A percentile compares a stretch with the other conserved stretches of the same genome.
Evolutionary conservation across 2,329 filamentous ascomycete genomes (phyloP).

Genomic region (Didymella exigua): DNA sequence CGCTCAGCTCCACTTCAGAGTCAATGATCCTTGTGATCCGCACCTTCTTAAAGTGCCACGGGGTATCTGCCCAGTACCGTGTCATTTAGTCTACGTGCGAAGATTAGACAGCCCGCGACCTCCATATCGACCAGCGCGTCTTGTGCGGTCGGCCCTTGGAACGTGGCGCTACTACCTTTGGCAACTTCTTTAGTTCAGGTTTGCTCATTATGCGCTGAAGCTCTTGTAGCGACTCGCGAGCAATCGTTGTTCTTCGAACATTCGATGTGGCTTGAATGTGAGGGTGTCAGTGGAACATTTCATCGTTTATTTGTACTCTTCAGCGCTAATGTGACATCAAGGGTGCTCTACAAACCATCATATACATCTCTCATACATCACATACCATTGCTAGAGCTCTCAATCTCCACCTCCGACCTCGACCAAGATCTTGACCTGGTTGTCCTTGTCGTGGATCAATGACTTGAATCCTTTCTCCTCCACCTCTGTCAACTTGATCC

Average conservation of each 20-base stretch:
- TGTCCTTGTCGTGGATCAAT: conserved; percentile 56
- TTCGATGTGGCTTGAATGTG: conserved; percentile 29
- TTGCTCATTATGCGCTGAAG: conserved; percentile 19
- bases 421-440: conserved; percentile 57
- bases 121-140: conserved; percentile 40
- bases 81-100: conserved; percentile 96
- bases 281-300: conserved; percentile 35
- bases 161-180: conserved; percentile 36
- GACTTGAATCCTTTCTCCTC: conserved; percentile 55
- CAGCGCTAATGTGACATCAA: conserved; percentile 11
- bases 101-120: conserved; percentile 61
- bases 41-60: conserved; percentile 98
- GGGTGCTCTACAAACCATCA: conserved; percentile 7
- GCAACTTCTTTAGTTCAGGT: conserved; percentile 29
- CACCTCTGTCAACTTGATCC: conserved; percentile 54
- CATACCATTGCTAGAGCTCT: neutral
- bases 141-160: conserved; percentile 42
- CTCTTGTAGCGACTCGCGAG: conserved; percentile 17
- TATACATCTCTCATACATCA: neutral
- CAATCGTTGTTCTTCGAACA: conserved; percentile 19
- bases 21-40: conserved; percentile 51
- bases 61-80: conserved; percentile 70
- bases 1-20: conserved; percentile 1
- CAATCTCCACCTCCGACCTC: conserved; percentile 41
- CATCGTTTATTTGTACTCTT: neutral